phyloP scores from a whole-genome alignment of 1,284 basidiomycete genomes.

The Boletus coffeatus region DNA sequence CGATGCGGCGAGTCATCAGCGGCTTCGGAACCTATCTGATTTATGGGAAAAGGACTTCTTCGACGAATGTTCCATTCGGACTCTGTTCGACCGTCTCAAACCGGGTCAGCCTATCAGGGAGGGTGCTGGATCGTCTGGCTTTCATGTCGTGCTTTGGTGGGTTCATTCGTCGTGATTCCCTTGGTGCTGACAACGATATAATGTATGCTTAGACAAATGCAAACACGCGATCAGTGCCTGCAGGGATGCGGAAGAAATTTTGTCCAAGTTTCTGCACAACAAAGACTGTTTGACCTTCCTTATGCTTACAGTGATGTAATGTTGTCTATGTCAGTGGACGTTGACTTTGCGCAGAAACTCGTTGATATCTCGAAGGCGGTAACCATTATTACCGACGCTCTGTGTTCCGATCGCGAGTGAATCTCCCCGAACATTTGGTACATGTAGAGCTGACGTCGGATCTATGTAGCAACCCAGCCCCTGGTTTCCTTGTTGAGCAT shows the following conservation, averaged over 20 bases:
- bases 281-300: neutral
- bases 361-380: constrained; percentile 13
- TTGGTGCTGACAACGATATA: neutral
- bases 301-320: neutral
- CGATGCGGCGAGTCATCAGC: constrained; percentile 23
- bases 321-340: constrained; percentile 14
- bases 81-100: constrained; percentile 20
- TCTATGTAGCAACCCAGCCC: constrained; percentile 11
- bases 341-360: constrained; percentile 8
- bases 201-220: constrained; percentile 11
- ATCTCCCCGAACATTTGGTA: neutral
- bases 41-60: constrained; percentile 30
- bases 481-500: constrained; percentile 22
- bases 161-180: neutral
- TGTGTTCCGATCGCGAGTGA: constrained; percentile 17
- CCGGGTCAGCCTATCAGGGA: constrained; percentile 15
- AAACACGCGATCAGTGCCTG: constrained; percentile 9
- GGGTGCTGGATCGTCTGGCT: constrained; percentile 24
- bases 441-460: neutral
- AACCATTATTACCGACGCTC: constrained; percentile 14
- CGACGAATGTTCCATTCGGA: constrained; percentile 17
- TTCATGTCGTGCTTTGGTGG: constrained; percentile 29
- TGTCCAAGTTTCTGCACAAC: constrained; percentile 15
- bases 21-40: constrained; percentile 14
- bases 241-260: constrained; percentile 2